Evolutionary conservation across 2,329 filamentous ascomycete species (phyloP), one percentile per base, ranked within the genome.

Genomic region (Endocalyx cinctus): DNA sequence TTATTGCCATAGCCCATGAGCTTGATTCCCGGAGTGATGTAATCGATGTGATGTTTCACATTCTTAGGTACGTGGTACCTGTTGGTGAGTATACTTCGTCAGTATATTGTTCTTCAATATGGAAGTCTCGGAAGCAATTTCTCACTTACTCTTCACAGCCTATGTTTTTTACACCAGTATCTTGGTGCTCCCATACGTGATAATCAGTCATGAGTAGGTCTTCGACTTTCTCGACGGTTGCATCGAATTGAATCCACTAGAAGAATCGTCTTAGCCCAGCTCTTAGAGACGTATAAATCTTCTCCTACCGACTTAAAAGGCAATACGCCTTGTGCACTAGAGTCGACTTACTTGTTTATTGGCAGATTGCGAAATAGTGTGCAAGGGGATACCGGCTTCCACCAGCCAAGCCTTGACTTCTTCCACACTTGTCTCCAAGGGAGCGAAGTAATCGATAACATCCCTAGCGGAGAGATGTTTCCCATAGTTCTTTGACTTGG

Each of bases 11-110:
- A 30, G 27, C 50, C 43, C 38, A 57, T 55, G n/a, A 77, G 59
- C 40, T 70, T 72, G 41, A 74, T 65, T 12, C 71, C 72, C 0
- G 73, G 73, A 1, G 67, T 76, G 23, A 78, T 66, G 49, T 75
- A 77, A 53, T 77, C 72, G 32, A 77, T 59, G 37, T 76, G 69
- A 10, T 59, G 42, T 27, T 60, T 60, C 11, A 77, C 43, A 25
- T 64, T 49, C 17, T 58, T 57, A 1, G 72, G 72, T 5, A 77
- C 53, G 37, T 72, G 69, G 48, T 74, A 74, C 37, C 48, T 52
- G 17, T 17, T 3, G 20, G 20, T 15, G 10, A 6, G 30, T 43
- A 12, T 29, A 30, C 27, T 3, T 23, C 20, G 20, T 23, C 20
- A 23, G 20, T 23, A n/a, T n/a, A n/a, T n/a, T n/a, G n/a, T n/a